Percentiles rank a stretch among this genome's conserved stretches.
phyloP scores from a whole-genome alignment of 225 moss, liverwort and hornwort species.

The Pseudisothecium myosuroides region DNA sequence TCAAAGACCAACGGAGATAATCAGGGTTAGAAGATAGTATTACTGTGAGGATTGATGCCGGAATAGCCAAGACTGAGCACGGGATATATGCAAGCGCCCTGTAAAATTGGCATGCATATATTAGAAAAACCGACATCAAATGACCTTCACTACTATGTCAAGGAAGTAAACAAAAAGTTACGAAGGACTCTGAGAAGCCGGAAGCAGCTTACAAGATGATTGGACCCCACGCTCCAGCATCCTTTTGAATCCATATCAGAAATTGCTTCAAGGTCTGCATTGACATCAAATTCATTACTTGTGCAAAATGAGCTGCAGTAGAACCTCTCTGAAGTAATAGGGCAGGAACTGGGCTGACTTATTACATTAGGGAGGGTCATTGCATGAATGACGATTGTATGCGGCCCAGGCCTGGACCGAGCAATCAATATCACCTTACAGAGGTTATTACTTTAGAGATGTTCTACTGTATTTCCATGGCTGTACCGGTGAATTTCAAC shows the following conservation, averaged over 20 bases:
- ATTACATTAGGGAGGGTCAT: no score
- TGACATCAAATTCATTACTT: neutral
- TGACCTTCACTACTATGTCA: neutral
- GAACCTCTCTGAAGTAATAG: no score
- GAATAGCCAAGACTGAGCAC: constrained; percentile 79
- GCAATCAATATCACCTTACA: no score
- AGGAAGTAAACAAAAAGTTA: neutral
- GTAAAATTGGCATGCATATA: neutral
- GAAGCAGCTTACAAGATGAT: constrained; percentile 59
- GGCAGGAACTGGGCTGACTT: no score
- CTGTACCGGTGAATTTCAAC: neutral
- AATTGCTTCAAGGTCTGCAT: constrained; percentile 76
- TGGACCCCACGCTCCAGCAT: constrained; percentile 91
- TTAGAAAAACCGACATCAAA: neutral
- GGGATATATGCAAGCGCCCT: constrained; percentile 91
- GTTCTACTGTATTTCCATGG: no score
- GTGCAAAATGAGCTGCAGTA: neutral
- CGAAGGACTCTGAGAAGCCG: neutral
- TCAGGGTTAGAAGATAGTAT: neutral
- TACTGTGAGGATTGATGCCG: constrained; percentile 92
- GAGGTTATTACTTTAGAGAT: no score
- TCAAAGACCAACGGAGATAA: neutral
- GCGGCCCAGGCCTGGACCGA: no score
- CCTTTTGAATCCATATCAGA: constrained; percentile 79
- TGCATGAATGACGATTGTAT: no score